phyloP scores from a whole-genome alignment of 2,329 filamentous ascomycete genomes.

The Botrytis pseudocinerea region DNA sequence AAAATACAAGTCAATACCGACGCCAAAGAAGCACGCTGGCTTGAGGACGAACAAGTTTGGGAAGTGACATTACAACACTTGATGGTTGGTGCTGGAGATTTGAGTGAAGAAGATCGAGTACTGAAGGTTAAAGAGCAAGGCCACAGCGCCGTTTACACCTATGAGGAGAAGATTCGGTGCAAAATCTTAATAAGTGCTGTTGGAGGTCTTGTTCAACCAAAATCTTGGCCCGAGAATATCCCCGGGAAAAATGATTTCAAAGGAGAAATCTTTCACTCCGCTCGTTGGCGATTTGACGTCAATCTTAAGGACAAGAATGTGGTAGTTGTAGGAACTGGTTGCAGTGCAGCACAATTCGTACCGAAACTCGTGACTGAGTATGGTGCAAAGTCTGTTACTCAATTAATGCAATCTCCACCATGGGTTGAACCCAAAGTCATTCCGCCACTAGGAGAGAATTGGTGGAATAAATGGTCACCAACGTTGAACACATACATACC shows the following conservation, averaged over 20 bases:
- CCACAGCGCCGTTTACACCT: conserved; percentile 48
- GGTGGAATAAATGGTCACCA: conserved; percentile 50
- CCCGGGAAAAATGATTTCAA: conserved; percentile 55
- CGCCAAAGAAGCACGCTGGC: conserved; percentile 53
- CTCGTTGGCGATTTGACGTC: conserved; percentile 54
- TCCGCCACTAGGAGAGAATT: conserved; percentile 43
- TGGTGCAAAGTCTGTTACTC: conserved; percentile 55
- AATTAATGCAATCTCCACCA: conserved; percentile 58
- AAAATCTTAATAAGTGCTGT: conserved; percentile 57
- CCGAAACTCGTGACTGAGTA: conserved; percentile 49
- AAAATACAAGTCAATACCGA: conserved; percentile 61
- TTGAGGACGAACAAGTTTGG: conserved; percentile 56
- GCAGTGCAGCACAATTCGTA: conserved; percentile 58
- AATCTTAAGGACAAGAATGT: conserved; percentile 57
- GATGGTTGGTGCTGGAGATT: conserved; percentile 54
- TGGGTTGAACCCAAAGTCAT: conserved; percentile 51
- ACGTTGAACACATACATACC: conserved; percentile 50
- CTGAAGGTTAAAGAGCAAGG: conserved; percentile 48
- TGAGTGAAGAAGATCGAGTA: conserved; percentile 49
- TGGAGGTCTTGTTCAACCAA: conserved; percentile 57
- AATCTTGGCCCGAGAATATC: conserved; percentile 50
- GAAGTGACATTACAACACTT: conserved; percentile 54
- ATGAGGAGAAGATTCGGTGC: conserved; percentile 52
- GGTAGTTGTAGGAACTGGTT: conserved; percentile 58
- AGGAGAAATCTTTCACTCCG: conserved; percentile 58